phyloP scores from a whole-genome alignment of 352 stramenopile species.

The Phytophthora tentaculata region DNA sequence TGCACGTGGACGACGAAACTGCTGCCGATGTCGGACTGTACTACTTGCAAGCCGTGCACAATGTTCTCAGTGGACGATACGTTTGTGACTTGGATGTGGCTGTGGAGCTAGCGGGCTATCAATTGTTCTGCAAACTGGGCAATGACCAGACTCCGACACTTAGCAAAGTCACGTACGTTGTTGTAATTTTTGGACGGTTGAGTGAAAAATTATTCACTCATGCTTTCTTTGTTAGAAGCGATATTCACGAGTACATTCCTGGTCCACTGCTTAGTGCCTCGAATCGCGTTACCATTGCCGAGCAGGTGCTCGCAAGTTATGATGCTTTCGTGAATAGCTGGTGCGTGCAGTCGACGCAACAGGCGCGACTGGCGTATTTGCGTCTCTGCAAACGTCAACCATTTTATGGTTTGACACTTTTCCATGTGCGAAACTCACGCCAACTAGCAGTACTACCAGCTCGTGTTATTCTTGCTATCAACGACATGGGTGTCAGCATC shows the following conservation, averaged over 20 bases:
- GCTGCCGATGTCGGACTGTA: slow-evolving; percentile 59
- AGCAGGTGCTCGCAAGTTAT: slow-evolving; percentile 46
- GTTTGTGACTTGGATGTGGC: slow-evolving; percentile 62
- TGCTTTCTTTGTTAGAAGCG: slow-evolving; percentile 21
- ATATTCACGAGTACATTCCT: slow-evolving; percentile 44
- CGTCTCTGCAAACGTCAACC: slow-evolving; percentile 62
- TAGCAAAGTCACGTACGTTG: slow-evolving; percentile 30
- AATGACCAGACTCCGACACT: slow-evolving; percentile 17
- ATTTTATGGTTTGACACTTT: slow-evolving; percentile 80
- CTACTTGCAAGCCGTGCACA: slow-evolving; percentile 79
- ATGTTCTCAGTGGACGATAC: slow-evolving; percentile 61
- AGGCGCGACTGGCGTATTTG: slow-evolving; percentile 57
- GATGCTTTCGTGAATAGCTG: slow-evolving; percentile 39
- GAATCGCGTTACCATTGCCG: slow-evolving; percentile 43
- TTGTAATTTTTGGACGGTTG: background rate
- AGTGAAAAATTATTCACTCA: background rate
- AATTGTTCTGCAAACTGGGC: slow-evolving; percentile 63
- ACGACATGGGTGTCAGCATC: slow-evolving; percentile 67
- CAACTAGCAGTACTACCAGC: slow-evolving; percentile 46
- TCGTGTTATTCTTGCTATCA: slow-evolving; percentile 69
- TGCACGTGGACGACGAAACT: slow-evolving; percentile 68
- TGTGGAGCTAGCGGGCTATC: slow-evolving; percentile 66
- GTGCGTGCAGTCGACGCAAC: slow-evolving; percentile 43
- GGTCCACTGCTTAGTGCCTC: slow-evolving; percentile 48
- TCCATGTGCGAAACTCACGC: slow-evolving; percentile 60